Evolutionary conservation across 192 early-diverging fungal species (phyloP).

Genomic region (Neocallimastix lanati): DNA sequence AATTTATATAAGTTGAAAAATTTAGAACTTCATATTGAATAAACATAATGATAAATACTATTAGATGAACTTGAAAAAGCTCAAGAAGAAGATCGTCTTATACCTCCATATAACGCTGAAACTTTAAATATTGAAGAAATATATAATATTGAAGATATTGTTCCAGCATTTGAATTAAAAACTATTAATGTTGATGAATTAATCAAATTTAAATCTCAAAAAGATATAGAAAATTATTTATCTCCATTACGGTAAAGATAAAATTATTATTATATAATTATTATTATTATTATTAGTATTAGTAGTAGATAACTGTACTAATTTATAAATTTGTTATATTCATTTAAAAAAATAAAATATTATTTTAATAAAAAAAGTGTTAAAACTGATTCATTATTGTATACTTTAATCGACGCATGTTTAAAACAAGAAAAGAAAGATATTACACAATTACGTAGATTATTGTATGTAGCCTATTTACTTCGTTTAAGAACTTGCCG

Average conservation of each 20-base stretch:
- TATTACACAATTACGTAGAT: neutral
- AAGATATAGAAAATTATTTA: neutral
- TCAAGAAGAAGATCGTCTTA: slow-evolving; percentile 34
- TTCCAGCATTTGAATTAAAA: slow-evolving; percentile 38
- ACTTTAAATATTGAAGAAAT: slow-evolving; percentile 50
- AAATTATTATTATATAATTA: no score
- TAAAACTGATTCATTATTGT: neutral
- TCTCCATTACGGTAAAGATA: neutral
- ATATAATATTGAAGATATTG: slow-evolving; percentile 59
- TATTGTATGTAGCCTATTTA: neutral
- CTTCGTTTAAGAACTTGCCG: neutral
- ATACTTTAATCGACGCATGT: neutral
- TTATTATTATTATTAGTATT: no score
- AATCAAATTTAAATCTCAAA: neutral
- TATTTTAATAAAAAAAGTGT: no score
- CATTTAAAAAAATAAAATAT: no score
- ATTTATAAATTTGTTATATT: no score
- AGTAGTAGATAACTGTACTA: no score
- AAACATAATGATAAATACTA: no score
- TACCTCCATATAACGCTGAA: slow-evolving; percentile 54
- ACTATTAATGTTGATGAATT: slow-evolving; percentile 28
- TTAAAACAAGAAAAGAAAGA: neutral
- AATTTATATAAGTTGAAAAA: no score
- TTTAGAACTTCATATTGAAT: no score
- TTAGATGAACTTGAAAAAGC: slow-evolving; percentile 23